These are phyloP conservation scores for Quillaja saponaria DNA, from an alignment of 306 rosid species.

Conservation along the genomic window DNA sequence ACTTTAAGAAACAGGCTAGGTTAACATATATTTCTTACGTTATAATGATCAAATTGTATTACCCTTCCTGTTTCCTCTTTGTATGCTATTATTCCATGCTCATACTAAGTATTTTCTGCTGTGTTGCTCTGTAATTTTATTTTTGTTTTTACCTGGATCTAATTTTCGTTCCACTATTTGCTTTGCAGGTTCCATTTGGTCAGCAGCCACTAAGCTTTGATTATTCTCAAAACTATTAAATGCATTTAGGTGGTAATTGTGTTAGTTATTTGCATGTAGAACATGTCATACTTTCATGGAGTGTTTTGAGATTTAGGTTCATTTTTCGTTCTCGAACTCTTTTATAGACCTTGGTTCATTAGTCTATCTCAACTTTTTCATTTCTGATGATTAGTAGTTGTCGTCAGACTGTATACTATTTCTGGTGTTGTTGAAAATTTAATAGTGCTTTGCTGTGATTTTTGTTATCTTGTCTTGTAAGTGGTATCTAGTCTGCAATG, in stretches of 20 bases:
- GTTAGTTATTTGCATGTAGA: constrained; percentile 37
- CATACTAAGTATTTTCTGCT: background rate
- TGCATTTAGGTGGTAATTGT: constrained; percentile 29
- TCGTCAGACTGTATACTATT: constrained; percentile 1
- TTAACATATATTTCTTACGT: background rate
- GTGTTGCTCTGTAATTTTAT: background rate
- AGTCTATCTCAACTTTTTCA: constrained; percentile 31
- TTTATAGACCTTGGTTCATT: constrained; percentile 43
- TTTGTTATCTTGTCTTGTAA: too few species aligned
- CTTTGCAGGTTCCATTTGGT: constrained; percentile 82
- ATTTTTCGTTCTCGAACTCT: constrained; percentile 29
- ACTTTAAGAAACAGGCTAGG: background rate
- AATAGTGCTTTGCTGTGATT: too few species aligned
- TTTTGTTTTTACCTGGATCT: constrained; percentile 8
- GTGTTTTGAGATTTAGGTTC: constrained; percentile 30
- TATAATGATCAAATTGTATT: constrained; percentile 4
- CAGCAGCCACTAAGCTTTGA: constrained; percentile 91
- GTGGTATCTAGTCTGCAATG: too few species aligned
- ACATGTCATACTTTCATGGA: constrained; percentile 41
- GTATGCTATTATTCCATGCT: background rate
- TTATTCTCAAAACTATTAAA: constrained; percentile 72
- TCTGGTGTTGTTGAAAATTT: background rate
- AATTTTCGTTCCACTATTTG: constrained; percentile 1
- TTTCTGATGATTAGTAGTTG: constrained; percentile 31
- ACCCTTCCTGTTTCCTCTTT: background rate